phyloP scores from a whole-genome alignment of 139 green algal genomes.

The Zygnema cylindricum region DNA sequence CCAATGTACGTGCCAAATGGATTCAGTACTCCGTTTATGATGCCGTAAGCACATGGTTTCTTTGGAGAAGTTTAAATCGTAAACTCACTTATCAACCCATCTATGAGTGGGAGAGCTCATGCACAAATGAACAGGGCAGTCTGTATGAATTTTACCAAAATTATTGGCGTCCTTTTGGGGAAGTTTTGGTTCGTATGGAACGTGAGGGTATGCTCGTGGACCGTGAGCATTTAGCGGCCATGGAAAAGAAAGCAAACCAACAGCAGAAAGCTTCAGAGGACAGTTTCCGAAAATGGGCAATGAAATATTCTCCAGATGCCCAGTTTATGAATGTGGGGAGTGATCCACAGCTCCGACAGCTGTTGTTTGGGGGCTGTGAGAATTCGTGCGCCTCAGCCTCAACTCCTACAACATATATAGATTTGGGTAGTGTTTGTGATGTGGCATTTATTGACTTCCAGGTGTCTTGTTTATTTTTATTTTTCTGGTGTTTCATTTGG shows the following conservation, averaged over 20 bases:
- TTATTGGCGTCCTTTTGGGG: slow-evolving; percentile 85
- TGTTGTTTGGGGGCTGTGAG: slow-evolving; percentile 37
- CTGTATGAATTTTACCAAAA: slow-evolving; percentile 83
- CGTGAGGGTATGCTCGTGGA: slow-evolving; percentile 74
- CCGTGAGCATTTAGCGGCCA: slow-evolving; percentile 61
- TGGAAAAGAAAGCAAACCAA: slow-evolving; percentile 26
- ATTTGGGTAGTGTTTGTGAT: no score
- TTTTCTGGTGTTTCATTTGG: no score
- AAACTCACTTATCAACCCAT: slow-evolving; percentile 20
- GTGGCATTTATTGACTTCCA: no score
- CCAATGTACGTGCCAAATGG: slow-evolving; percentile 73
- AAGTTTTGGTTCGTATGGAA: slow-evolving; percentile 95
- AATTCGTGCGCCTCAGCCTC: slow-evolving; percentile 23
- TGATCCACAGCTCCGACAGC: slow-evolving; percentile 46
- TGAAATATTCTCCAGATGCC: slow-evolving; percentile 35
- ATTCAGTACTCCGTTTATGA: slow-evolving; percentile 92
- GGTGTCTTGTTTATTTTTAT: no score
- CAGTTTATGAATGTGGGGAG: slow-evolving; percentile 54
- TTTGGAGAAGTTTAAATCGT: slow-evolving; percentile 57
- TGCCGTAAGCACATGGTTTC: slow-evolving; percentile 81
- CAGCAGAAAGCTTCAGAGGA: slow-evolving; percentile 29
- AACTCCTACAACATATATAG: not conserved
- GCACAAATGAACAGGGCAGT: slow-evolving; percentile 27
- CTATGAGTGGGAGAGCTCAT: slow-evolving; percentile 1
- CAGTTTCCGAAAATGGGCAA: slow-evolving; percentile 42